Evolutionary conservation across 164 flowering plant species (phyloP).

Genomic region (Kingdonia uniflora): DNA sequence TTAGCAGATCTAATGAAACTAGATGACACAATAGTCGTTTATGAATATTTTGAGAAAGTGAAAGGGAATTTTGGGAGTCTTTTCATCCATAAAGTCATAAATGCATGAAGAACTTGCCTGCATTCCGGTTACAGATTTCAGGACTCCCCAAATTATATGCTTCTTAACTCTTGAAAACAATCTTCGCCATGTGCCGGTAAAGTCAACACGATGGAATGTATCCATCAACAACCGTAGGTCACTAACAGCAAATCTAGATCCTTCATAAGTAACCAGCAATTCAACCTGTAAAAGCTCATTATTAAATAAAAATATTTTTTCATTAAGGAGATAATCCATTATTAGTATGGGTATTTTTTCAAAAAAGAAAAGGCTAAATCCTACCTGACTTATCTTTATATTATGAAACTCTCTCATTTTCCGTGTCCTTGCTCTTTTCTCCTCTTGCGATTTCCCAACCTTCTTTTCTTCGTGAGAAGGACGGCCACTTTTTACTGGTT

Average conservation of each 20-base stretch:
- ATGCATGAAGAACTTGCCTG: conserved; percentile 40
- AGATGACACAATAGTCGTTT: no score
- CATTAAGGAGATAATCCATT: conserved; percentile 1
- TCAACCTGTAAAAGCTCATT: conserved; percentile 53
- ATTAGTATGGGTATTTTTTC: neutral
- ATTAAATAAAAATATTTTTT: neutral
- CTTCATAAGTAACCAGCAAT: conserved; percentile 85
- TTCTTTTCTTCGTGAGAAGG: conserved; percentile 93
- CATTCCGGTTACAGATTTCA: conserved; percentile 99
- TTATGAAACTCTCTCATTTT: conserved; percentile 90
- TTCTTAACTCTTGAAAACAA: conserved; percentile 92
- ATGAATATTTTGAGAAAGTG: no score
- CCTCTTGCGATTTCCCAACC: conserved; percentile 56
- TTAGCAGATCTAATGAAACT: no score
- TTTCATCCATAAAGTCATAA: no score
- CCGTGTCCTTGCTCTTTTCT: conserved; percentile 72
- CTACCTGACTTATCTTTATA: conserved; percentile 93
- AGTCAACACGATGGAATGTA: conserved; percentile 80
- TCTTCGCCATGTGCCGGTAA: conserved; percentile 95
- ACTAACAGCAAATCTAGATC: conserved; percentile 82
- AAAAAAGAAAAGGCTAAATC: conserved; percentile 12
- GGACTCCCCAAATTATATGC: conserved; percentile 95
- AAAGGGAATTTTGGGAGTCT: no score
- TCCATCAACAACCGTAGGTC: conserved; percentile 93
- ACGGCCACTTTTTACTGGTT: conserved; percentile 58